Base-by-base conservation (phyloP, 2,329 filamentous ascomycete genomes). In the Penicillium sclerotiorum region DNA sequence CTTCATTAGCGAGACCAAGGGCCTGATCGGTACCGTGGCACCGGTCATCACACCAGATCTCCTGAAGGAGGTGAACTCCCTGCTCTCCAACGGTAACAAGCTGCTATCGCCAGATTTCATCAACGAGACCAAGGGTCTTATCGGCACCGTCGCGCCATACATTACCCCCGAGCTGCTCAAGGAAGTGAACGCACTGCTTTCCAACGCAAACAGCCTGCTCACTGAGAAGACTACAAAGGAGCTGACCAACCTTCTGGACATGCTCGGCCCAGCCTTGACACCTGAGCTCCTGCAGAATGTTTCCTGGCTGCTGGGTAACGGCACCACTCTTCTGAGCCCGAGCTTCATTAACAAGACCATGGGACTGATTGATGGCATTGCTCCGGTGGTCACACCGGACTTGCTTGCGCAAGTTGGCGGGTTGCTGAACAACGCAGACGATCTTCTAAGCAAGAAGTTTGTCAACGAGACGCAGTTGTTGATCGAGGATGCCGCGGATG, bases 401-500 rank as follows among this genome's bases (percentile, higher is more conserved):
- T 50, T 64, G 8, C 56, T 63, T 17, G 46, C 23, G 6, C 46
- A 65, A 33, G 58, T 65, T 13, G 56, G 58, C 20, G 47, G 48
- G n/a, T 50, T 65, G 12, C 56, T 65, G 13, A 39, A 40, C 37
- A 62, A 61, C 25, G 61, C 60, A 20, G 55, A 58, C 39, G 56
- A 63, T 18, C 60, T 66, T 21, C 57, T 67, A 21, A 63, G 58
- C 2, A 50, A 49, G 38, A 59, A 60, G 33, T 66, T 67, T 39
- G 61, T 66, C 21, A 66, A 67, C 23, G 59, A 67, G 52, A 66
- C 64, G 7, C 54, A 58, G 35, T 48, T 57, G 11, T 44, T 64
- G 40, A 58, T 67, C 39, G 63, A 66, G 45, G 59, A 63, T 51
- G 59, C 58, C 52, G 62, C 65, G 13, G 60, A 66, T 49, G 64